Evolutionary conservation across 192 early-diverging fungal genomes (phyloP).

Genomic region (Pilobolus umbonatus): DNA sequence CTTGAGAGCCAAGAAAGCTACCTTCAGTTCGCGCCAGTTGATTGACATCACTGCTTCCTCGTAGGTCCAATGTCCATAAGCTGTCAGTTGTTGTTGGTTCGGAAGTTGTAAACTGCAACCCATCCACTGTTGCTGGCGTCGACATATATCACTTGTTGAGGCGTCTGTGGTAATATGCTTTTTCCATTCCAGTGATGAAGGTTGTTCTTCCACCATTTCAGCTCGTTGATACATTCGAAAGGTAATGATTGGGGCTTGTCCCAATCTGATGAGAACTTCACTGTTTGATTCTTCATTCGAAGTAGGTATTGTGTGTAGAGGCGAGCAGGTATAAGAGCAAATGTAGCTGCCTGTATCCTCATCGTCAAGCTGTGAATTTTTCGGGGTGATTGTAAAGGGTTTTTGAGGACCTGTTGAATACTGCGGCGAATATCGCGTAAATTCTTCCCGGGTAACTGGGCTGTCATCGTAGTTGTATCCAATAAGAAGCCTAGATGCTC

Average conservation of each 20-base stretch:
- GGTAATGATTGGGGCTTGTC: constrained; percentile 1
- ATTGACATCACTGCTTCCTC: constrained; percentile 16
- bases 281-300: constrained; percentile 22
- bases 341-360: constrained; percentile 27
- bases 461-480: constrained; percentile 24
- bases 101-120: neutral
- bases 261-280: neutral
- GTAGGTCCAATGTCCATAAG: constrained; percentile 16
- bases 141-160: neutral
- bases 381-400: neutral
- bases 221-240: constrained; percentile 3
- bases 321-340: constrained; percentile 23
- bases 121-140: constrained; percentile 8
- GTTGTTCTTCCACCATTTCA: constrained; percentile 2
- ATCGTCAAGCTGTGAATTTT: constrained; percentile 15
- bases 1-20: constrained; percentile 1
- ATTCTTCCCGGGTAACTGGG: constrained; percentile 26
- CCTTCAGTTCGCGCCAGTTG: constrained; percentile 32
- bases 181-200: neutral
- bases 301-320: constrained; percentile 28
- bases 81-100: neutral
- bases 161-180: neutral
- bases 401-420: constrained; percentile 22
- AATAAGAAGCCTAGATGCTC: constrained; percentile 27
- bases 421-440: constrained; percentile 20